These are phyloP conservation scores for Candida maris DNA, from an alignment of 805 yeast genomes.

Conservation along the genomic window DNA sequence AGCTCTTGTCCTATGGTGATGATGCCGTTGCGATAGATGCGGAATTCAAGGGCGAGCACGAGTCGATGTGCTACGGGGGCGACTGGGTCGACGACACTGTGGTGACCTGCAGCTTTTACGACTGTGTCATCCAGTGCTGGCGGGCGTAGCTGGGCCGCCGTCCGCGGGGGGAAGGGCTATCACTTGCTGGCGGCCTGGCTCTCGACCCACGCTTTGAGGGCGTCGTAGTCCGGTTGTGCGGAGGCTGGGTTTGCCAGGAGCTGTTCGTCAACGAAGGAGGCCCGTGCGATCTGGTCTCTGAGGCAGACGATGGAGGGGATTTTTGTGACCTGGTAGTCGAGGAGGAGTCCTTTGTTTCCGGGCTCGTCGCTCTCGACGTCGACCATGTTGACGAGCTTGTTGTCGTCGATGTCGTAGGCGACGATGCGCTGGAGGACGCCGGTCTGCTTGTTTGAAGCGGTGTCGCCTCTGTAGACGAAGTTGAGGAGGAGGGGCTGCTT, in stretches of 20 bases:
- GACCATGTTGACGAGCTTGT: slow-evolving; percentile 53
- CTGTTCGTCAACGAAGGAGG: slow-evolving; percentile 32
- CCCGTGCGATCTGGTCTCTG: slow-evolving; percentile 57
- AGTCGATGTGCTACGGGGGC: slow-evolving; percentile 94
- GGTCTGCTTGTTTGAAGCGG: slow-evolving; percentile 58
- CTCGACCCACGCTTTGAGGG: slow-evolving; percentile 42
- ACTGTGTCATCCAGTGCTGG: slow-evolving; percentile 80
- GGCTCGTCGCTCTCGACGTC: slow-evolving; percentile 69
- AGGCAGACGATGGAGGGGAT: slow-evolving; percentile 69
- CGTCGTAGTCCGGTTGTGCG: slow-evolving; percentile 41
- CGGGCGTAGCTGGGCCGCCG: slow-evolving; percentile 6
- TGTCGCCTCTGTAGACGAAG: slow-evolving; percentile 67
- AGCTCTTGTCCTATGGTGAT: slow-evolving; percentile 45
- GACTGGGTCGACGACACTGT: slow-evolving; percentile 67
- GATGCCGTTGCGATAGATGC: slow-evolving; percentile 32
- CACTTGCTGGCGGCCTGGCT: slow-evolving; percentile 34
- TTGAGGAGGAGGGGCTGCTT: slow-evolving; percentile 65
- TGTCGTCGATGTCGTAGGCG: slow-evolving; percentile 37
- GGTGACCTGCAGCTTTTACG: slow-evolving; percentile 91
- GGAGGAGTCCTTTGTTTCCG: slow-evolving; percentile 55
- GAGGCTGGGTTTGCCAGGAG: slow-evolving; percentile 24
- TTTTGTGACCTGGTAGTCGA: slow-evolving; percentile 47
- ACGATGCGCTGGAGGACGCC: slow-evolving; percentile 55
- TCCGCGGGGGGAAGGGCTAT: slow-evolving; percentile 26
- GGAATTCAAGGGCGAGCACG: slow-evolving; percentile 66